Evolutionary conservation across 2,329 filamentous ascomycete genomes (phyloP), one percentile per base, ranked within the genome.

Genomic region (Curvularia lunata): DNA sequence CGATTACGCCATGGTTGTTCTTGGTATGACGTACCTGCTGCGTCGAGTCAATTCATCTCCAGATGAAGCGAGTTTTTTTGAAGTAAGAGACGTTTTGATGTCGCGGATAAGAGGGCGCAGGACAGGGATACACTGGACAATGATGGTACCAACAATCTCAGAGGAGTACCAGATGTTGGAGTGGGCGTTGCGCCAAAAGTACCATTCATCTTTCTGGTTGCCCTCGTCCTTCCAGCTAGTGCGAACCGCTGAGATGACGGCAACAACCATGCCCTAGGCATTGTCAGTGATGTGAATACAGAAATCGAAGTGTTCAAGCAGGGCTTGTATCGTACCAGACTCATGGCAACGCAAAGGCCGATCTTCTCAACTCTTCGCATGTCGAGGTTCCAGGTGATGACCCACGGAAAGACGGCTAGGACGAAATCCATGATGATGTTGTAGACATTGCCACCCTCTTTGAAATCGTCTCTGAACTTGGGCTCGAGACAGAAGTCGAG

Each of bases 391-490:
- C 79, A 81, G 0, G 80, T 82, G 19, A 84, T 78, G 21, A 82
- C 63, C 81, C 82, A 84, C 3, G 82, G 82, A 50, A 84, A 81
- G 8, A 72, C 54, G 0, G 83, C 81, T 62, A 85, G 80, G 0
- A 82, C 62, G 40, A 84, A 83, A 57, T 85, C 83, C 80, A 83
- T 84, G 27, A 84, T 73, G 54, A 84, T 81, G 65, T 84, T 84
- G 67, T 83, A 83, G 5, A 82, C 81, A 59, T 84, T 84, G 32
- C 82, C 82, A 8, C 79, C 81, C 52, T 81, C 79, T 58, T 84
- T 84, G 63, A 83, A 82, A 37, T 78, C 66, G 10, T 79, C 62
- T 3, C 78, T 75, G 25, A 80, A 78, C 2, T 63, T 65, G 51
- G 70, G 68, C 10, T 73, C 64, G 12, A 84, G 56, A 54, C 81